Base-by-base conservation (phyloP, 2,329 filamentous ascomycete genomes). In the Ophiostoma ulmi region DNA sequence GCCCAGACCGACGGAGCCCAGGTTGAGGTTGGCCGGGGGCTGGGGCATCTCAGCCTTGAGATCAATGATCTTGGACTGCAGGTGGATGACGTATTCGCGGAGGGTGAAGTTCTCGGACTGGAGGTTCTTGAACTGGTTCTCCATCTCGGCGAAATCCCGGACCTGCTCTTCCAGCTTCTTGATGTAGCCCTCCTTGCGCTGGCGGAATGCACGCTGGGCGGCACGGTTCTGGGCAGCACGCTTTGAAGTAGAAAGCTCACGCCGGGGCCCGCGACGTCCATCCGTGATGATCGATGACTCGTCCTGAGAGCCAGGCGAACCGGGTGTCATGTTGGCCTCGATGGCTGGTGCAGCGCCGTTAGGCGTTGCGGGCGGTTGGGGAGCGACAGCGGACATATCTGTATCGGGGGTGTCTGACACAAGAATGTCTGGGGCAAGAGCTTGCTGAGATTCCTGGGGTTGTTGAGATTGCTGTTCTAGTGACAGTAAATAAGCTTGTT, bases 101-200 rank as follows among this genome's bases (percentile, higher is more conserved):
- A 99, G 84, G 73, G 91, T 88, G 78, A 94, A 95, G 80, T 97
- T 97, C 79, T 99, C 94, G 38, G 87, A 84, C 78, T 97, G 92
- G 36, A 97, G 82, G n/a, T 85, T 82, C 79, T 97, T 95, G 80
- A 88, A 93, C 70, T 87, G 88, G 73, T 91, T 87, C 75, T 93
- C 91, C 80, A 97, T 87, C 22, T 88, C 85, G 75, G 88, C 86
- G 74, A 88, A 91, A 39, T 95, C 92, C 76, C 92, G 90, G 69
- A 97, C 93, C 78, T 98, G 92, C 78, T 95, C 91, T 80, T 99
- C 95, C 7, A 99, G 86, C 79, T 97, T 96, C 83, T 97, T 97
- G 80, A 99, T 99, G 79, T 99, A 97, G 65, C 92, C 92, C 81
- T 99, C 95, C 79, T 99, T 99, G 73, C 95, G 91, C 81, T 98